These are phyloP conservation scores for Aspergillus sp. DNA, from an alignment of 2,329 filamentous ascomycete species.

Conservation along the genomic window DNA sequence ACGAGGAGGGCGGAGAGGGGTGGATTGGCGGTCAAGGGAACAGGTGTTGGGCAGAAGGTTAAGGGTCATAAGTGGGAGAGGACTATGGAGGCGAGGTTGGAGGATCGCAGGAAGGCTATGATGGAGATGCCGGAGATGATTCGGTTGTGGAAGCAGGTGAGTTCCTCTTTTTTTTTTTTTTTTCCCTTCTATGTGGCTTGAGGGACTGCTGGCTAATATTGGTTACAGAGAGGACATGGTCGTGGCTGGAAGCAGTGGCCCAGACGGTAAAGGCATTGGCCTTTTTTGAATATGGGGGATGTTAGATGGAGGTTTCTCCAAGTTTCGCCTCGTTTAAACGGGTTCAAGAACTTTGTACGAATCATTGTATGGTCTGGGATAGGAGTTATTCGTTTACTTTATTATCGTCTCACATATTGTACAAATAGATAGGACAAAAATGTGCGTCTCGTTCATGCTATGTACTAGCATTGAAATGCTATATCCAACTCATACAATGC, in stretches of 20 bases:
- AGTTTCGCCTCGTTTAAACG: constrained; percentile 2
- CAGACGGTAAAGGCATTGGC: constrained; percentile 35
- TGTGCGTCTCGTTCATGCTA: background rate
- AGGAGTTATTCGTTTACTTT: constrained; percentile 8
- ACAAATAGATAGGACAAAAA: constrained; percentile 11
- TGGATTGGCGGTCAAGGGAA: constrained; percentile 81
- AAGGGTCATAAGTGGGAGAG: constrained; percentile 95
- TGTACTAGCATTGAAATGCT: background rate
- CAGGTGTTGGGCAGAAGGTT: constrained; percentile 82
- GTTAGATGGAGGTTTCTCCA: background rate
- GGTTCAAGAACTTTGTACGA: constrained; percentile 8
- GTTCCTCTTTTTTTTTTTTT: constrained; percentile 22
- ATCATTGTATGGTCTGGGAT: constrained; percentile 9
- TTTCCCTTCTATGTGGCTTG: no score
- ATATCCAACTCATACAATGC: background rate
- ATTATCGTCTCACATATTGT: constrained; percentile 9
- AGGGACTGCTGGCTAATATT: background rate
- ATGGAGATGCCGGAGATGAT: constrained; percentile 89
- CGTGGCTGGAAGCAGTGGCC: constrained; percentile 70
- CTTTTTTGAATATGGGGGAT: constrained; percentile 1
- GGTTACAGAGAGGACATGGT: constrained; percentile 58
- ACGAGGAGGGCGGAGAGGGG: constrained; percentile 63
- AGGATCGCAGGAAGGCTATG: constrained; percentile 87
- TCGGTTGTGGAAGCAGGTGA: constrained; percentile 84
- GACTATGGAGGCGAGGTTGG: constrained; percentile 72